phyloP scores from a whole-genome alignment of 257 asterid genomes.

The Solanum arcanum region DNA sequence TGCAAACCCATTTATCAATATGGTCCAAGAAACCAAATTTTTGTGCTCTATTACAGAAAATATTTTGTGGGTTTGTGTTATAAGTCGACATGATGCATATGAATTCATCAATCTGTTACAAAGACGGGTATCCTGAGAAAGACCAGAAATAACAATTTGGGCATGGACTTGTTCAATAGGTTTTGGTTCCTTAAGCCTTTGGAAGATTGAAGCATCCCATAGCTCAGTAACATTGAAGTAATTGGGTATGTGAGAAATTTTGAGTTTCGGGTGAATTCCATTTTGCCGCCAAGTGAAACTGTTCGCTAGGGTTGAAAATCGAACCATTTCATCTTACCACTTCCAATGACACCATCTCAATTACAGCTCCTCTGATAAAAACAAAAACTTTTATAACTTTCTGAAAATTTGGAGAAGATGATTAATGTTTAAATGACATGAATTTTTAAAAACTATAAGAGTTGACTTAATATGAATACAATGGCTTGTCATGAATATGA shows the following conservation, averaged over 20 bases:
- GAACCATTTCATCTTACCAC: conserved; percentile 7
- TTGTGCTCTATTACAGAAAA: conserved; percentile 24
- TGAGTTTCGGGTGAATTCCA: background rate
- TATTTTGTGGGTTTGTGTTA: conserved; percentile 21
- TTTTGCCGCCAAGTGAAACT: conserved; percentile 22
- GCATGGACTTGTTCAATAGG: conserved; percentile 40
- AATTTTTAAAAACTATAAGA: no score
- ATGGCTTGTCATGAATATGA: no score
- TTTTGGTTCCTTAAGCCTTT: conserved; percentile 17
- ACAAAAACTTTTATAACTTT: no score
- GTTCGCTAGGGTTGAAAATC: background rate
- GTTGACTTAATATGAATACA: no score
- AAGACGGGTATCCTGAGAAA: conserved; percentile 22
- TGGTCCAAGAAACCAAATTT: conserved; percentile 55
- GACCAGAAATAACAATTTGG: conserved; percentile 28
- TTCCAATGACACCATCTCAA: no score
- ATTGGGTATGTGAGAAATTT: background rate
- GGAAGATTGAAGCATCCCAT: conserved; percentile 26
- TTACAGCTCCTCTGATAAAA: background rate
- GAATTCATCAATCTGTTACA: conserved; percentile 43
- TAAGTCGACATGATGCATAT: conserved; percentile 32
- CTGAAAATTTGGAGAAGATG: no score
- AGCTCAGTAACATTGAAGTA: background rate
- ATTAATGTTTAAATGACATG: no score
- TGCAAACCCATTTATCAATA: conserved; percentile 41